phyloP scores from a whole-genome alignment of 306 rosid species.

The Myrica gale region DNA sequence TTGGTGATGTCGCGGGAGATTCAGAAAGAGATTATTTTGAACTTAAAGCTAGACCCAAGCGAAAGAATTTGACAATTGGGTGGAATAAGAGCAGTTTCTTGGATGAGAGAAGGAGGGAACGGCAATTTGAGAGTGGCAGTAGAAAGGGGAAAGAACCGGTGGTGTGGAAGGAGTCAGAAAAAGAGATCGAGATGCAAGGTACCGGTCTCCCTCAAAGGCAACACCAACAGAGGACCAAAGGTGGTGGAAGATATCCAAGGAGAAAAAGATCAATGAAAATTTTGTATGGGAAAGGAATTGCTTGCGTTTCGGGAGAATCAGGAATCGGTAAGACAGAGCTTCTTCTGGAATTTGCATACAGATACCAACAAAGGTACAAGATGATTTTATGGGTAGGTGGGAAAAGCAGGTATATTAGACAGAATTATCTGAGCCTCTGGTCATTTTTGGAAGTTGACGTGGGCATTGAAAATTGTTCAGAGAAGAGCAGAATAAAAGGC shows the following conservation, averaged over 20 bases:
- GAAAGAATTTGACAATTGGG: constrained; percentile 62
- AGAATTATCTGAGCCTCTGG: constrained; percentile 72
- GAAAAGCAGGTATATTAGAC: constrained; percentile 74
- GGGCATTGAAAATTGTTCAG: constrained; percentile 63
- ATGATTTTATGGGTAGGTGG: constrained; percentile 90
- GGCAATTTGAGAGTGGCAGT: constrained; percentile 31
- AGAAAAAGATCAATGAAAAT: constrained; percentile 58
- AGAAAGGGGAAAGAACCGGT: constrained; percentile 76
- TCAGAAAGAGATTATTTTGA: constrained; percentile 75
- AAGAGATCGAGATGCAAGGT: constrained; percentile 79
- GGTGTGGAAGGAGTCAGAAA: constrained; percentile 85
- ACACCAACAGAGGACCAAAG: constrained; percentile 48
- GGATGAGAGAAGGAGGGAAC: constrained; percentile 60
- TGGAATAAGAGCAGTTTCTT: constrained; percentile 54
- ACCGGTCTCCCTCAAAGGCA: constrained; percentile 49
- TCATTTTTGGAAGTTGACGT: constrained; percentile 79
- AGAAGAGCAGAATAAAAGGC: constrained; percentile 55
- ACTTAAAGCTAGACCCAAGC: constrained; percentile 68
- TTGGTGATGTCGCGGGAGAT: constrained; percentile 70
- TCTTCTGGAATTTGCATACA: constrained; percentile 80
- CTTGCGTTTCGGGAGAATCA: constrained; percentile 74
- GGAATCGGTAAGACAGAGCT: constrained; percentile 96
- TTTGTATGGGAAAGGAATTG: constrained; percentile 79
- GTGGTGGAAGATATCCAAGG: constrained; percentile 49
- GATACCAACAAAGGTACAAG: constrained; percentile 84